phyloP scores from a whole-genome alignment of 2,329 filamentous ascomycete genomes.

The Cytospora paraplurivora region DNA sequence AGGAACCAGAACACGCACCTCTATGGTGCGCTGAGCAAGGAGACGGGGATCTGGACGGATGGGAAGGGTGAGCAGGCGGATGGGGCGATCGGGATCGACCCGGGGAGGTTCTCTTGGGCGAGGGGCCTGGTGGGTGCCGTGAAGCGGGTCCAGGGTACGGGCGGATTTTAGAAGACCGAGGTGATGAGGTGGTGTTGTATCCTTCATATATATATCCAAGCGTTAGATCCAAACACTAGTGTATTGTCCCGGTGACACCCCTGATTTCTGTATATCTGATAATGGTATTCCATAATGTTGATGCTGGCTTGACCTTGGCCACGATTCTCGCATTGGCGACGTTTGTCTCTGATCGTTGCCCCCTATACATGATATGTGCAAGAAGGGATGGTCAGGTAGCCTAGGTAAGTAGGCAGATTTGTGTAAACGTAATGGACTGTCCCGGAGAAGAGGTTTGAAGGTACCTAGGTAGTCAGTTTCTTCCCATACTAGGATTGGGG shows the following conservation, averaged over 20 bases:
- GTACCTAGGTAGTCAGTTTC: too few relatives aligned
- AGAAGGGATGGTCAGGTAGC: too few relatives aligned
- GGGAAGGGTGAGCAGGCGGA: constrained; percentile 49
- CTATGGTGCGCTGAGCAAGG: constrained; percentile 55
- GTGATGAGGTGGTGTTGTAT: not conserved
- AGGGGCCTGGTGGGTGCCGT: constrained; percentile 60
- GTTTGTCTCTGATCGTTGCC: too few relatives aligned
- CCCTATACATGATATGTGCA: too few relatives aligned
- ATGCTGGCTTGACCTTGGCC: not conserved
- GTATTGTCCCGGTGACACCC: not conserved
- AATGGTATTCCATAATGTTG: not conserved
- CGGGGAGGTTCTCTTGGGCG: constrained; percentile 59
- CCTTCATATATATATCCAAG: not conserved
- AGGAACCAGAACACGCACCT: constrained; percentile 65
- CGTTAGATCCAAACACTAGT: not conserved
- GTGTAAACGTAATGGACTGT: too few relatives aligned
- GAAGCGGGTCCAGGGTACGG: constrained; percentile 57
- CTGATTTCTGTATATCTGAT: too few relatives aligned
- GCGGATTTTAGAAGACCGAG: constrained; percentile 48
- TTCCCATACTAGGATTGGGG: too few relatives aligned
- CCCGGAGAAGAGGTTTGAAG: too few relatives aligned
- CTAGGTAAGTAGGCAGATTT: not conserved
- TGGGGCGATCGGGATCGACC: constrained; percentile 54
- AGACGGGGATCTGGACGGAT: constrained; percentile 66
- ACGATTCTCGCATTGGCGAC: too few relatives aligned